Evolutionary conservation across 495 filamentous ascomycete genomes (phyloP), one percentile per base, ranked within the genome.

Genomic region (Aeminium ludgeri): DNA sequence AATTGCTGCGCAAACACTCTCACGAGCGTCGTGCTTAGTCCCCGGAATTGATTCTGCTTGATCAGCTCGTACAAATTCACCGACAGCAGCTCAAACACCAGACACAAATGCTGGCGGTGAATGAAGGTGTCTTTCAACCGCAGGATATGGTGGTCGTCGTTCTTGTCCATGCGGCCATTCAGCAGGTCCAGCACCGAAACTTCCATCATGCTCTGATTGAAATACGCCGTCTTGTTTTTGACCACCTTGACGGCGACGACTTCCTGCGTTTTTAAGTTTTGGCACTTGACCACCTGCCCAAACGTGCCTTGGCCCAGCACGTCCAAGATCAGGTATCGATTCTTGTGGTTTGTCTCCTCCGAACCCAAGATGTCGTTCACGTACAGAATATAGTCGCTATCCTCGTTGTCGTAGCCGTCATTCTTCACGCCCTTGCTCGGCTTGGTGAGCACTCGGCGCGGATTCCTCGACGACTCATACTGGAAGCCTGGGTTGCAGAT

Each of bases 151-250:
- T 99, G 89, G 55, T 99, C 91, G 56, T 99, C 91, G 50, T 95
- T 96, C 67, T 95, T 99, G 63, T 99, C 91, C 42, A 94, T 80
- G 58, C 93, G 91, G 53, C 82, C 93, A 55, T 99, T 97, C 47
- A 97, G 74, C 68, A 99, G 57, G 59, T 99, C 91, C 20, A 99
- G 65, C 6, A 99, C 91, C 6, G 91, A 99, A 20, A 99, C 91
- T 53, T 99, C 91, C 91, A 99, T 99, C 91, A 99, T 99, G 58
- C 91, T 99, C 60, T 99, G 91, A 55, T 99, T 99, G 67, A 99
- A 99, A 55, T 99, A 99, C 13, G 91, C 91, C 0, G 89, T 96
- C 58, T 91, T 76, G 59, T 99, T 99, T 61, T 99, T 99, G 63
- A 99, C 87, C 20, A 96, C 91, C 64, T 99, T 99, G 44, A 99